These are phyloP conservation scores for Fagus sylvatica DNA, from an alignment of 306 rosid genomes.

Conservation along the genomic window DNA sequence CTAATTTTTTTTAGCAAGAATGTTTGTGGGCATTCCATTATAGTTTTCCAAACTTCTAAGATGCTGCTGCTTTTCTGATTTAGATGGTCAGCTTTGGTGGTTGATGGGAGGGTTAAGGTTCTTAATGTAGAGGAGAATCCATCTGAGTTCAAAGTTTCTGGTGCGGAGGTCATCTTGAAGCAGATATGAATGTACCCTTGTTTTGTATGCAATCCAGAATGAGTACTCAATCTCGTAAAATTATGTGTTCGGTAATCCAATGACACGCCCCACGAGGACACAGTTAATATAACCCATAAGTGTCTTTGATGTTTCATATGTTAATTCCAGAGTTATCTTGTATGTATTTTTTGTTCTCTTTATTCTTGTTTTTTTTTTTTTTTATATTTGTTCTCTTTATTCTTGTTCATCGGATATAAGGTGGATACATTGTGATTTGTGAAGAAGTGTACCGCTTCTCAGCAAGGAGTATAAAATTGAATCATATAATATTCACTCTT, in stretches of 20 bases:
- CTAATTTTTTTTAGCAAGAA: background rate
- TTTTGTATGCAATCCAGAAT: constrained; percentile 13
- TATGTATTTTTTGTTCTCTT: background rate
- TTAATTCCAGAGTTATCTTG: background rate
- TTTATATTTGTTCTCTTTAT: background rate
- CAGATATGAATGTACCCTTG: constrained; percentile 52
- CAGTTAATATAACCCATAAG: background rate
- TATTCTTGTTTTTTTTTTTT: too few species aligned
- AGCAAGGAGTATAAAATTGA: too few species aligned
- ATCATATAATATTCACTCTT: too few species aligned
- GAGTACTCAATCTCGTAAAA: background rate
- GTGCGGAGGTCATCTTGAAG: constrained; percentile 77
- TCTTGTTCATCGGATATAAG: background rate
- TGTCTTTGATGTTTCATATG: background rate
- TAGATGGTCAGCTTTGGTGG: constrained; percentile 97
- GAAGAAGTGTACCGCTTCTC: too few species aligned
- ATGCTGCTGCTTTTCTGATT: constrained; percentile 25
- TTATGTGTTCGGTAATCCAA: background rate
- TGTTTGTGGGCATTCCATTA: background rate
- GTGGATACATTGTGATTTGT: constrained; percentile 1
- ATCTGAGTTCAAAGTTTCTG: constrained; percentile 92
- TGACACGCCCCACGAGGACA: background rate
- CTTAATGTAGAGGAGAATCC: constrained; percentile 92
- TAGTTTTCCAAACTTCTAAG: constrained; percentile 11
- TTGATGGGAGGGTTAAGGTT: constrained; percentile 73